A percentile compares a stretch with the other conserved stretches of the same genome.
Evolutionary conservation across 2,329 filamentous ascomycete species (phyloP).

Genomic region (Diaporthe sp.): DNA sequence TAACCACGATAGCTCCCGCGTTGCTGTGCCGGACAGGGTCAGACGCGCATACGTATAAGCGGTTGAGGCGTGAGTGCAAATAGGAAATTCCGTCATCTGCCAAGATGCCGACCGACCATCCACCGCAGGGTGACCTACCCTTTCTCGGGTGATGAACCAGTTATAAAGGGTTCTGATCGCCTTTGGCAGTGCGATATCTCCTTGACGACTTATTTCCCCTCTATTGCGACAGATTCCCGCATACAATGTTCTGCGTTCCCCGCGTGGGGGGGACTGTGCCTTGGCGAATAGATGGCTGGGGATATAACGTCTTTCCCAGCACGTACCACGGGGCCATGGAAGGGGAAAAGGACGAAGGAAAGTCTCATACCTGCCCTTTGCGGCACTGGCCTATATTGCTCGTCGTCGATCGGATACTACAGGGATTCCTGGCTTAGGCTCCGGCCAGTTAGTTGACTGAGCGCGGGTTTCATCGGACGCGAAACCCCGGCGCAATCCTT

Average conservation of each 20-base stretch:
- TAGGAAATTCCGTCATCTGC: not conserved
- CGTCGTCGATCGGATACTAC: not conserved
- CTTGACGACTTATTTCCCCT: slow-evolving; percentile 26
- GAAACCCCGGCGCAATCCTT: not conserved
- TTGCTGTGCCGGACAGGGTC: not conserved
- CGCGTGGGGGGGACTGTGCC: not conserved
- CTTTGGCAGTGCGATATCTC: not conserved
- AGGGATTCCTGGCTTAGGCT: not conserved
- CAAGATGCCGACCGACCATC: not conserved
- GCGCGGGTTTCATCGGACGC: not conserved
- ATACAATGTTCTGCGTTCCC: not conserved
- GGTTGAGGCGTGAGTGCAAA: not conserved
- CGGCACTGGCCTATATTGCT: not conserved
- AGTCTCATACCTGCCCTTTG: not conserved
- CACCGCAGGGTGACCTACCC: not conserved
- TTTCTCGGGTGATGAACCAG: not conserved
- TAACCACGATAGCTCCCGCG: not conserved
- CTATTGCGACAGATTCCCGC: slow-evolving; percentile 15
- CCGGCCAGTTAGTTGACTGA: not conserved
- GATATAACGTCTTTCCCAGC: slow-evolving; percentile 19
- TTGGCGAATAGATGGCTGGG: slow-evolving; percentile 14
- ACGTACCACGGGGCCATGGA: not conserved
- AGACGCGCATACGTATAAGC: not conserved
- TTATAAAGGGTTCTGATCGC: not conserved
- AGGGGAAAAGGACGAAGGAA: not conserved